Conservation (phyloP, 345 rosid genomes). For the Orychophragmus violaceus region DNA sequence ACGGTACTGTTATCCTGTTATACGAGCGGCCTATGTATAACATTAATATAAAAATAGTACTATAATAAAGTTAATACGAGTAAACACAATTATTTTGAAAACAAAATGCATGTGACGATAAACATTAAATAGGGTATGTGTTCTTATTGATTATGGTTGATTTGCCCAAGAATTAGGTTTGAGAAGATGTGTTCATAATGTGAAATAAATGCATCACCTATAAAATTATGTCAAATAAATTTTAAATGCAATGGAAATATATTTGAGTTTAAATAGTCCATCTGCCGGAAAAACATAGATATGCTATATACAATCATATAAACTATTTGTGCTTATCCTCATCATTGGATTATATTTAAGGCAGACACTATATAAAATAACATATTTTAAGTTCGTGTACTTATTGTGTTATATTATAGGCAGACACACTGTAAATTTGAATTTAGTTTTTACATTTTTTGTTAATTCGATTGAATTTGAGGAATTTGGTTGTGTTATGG, state of each 20-base stretch:
- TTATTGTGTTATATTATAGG: neutral
- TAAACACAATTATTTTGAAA: neutral
- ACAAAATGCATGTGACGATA: constrained; percentile 29
- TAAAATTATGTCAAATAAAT: constrained; percentile 6
- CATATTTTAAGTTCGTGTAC: neutral
- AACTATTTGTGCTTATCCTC: constrained; percentile 6
- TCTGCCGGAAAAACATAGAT: neutral
- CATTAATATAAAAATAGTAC: neutral
- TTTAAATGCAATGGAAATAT: constrained; percentile 1
- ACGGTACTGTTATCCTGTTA: neutral
- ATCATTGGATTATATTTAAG: neutral
- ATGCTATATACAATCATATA: neutral
- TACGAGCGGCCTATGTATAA: neutral
- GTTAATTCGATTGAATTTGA: neutral
- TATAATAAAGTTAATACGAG: neutral
- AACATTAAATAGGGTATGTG: constrained; percentile 27
- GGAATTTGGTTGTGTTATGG: neutral
- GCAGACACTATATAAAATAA: neutral
- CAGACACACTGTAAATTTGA: neutral
- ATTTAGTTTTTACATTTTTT: neutral
- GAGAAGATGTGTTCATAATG: constrained; percentile 22
- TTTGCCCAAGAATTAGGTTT: constrained; percentile 31
- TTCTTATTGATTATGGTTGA: constrained; percentile 28
- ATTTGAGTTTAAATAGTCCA: neutral
- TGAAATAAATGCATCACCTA: constrained; percentile 31